These are phyloP conservation scores for Pseudogymnoascus sp. DNA, from an alignment of 2,329 filamentous ascomycete genomes.

Conservation along the genomic window DNA sequence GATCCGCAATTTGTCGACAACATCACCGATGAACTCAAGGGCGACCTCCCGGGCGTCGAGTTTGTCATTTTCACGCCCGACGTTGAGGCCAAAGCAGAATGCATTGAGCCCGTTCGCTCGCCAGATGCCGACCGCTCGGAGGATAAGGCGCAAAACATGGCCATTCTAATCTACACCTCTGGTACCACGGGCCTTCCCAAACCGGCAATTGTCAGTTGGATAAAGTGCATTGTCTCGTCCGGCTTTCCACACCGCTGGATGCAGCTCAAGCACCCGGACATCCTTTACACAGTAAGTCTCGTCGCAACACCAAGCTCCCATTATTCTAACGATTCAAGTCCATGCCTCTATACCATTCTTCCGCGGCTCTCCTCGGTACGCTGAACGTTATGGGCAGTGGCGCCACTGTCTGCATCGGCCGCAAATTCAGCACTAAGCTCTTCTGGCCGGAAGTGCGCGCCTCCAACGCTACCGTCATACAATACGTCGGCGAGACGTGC, in stretches of 20 bases:
- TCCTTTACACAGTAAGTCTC: slow-evolving; percentile 61
- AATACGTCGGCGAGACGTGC: slow-evolving; percentile 83
- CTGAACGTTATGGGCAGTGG: slow-evolving; percentile 49
- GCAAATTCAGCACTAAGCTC: slow-evolving; percentile 65
- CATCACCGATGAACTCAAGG: slow-evolving; percentile 48
- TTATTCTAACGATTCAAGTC: slow-evolving; percentile 39
- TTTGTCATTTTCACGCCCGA: slow-evolving; percentile 55
- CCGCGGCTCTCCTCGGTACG: slow-evolving; percentile 63
- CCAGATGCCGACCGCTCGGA: slow-evolving; percentile 49
- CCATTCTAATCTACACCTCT: slow-evolving; percentile 72
- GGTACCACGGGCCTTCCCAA: slow-evolving; percentile 82
- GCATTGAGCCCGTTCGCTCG: slow-evolving; percentile 44
- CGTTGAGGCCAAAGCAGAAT: slow-evolving; percentile 44
- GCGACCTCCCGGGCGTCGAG: slow-evolving; percentile 41
- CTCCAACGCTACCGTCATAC: slow-evolving; percentile 63
- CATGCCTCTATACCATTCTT: slow-evolving; percentile 86
- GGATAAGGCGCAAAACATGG: slow-evolving; percentile 45
- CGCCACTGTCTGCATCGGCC: slow-evolving; percentile 61
- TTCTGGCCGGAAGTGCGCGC: slow-evolving; percentile 73
- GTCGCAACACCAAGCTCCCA: not conserved
- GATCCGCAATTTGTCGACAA: slow-evolving; percentile 51
- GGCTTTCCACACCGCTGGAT: slow-evolving; percentile 48
- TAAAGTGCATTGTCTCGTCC: slow-evolving; percentile 48
- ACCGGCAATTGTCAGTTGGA: slow-evolving; percentile 66
- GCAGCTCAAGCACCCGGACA: slow-evolving; percentile 50